Base-by-base conservation (phyloP, 495 filamentous ascomycete genomes). In the Talaromyces trachyspermus region DNA sequence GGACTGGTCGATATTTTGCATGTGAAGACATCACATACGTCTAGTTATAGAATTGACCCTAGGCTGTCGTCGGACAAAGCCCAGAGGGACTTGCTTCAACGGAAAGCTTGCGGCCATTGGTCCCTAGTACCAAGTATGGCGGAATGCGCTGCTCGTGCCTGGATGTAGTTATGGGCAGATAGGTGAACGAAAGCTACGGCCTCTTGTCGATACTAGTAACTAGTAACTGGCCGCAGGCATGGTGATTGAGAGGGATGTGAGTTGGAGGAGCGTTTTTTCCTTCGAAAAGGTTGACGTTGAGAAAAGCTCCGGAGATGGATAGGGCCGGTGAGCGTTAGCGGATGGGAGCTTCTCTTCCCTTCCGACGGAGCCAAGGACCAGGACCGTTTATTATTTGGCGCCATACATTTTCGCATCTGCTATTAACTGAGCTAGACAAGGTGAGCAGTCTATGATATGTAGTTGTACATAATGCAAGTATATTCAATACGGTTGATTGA, bases 71-170 rank as follows among this genome's bases (percentile, higher is more conserved):
- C 65, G 63, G 51, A 63, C 62, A 48, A 73, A 59, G 53, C 62
- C 55, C 37, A 59, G 59, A 57, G 68, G 56, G 39, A 68, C 53
- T 46, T 65, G 65, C 52, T 60, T 62, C 20, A 60, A 22, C 14
- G 66, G 45, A 35, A 68, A 58, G 47, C 54, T 58, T 39, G 65
- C 63, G 24, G 66, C 65, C 70, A 73, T 73, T 63, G 46, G 53
- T 46, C 56, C 10, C 17, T 25, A 24, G n/a, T 43, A 10, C 15
- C 40, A n/a, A n/a, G n/a, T 10, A 10, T 42, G 39, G 22, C 37
- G 22, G 18, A 24, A 5, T 23, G n/a, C 17, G 35, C 14, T 24
- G 42, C 12, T 8, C 2, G 12, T 9, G 12, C 17, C 29, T 12
- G 12, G 27, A n/a, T 1, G 7, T 12, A n/a, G n/a, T n/a, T n/a